phyloP scores from a whole-genome alignment of 1,284 basidiomycete genomes.

The Cutaneotrichosporon sp. region DNA sequence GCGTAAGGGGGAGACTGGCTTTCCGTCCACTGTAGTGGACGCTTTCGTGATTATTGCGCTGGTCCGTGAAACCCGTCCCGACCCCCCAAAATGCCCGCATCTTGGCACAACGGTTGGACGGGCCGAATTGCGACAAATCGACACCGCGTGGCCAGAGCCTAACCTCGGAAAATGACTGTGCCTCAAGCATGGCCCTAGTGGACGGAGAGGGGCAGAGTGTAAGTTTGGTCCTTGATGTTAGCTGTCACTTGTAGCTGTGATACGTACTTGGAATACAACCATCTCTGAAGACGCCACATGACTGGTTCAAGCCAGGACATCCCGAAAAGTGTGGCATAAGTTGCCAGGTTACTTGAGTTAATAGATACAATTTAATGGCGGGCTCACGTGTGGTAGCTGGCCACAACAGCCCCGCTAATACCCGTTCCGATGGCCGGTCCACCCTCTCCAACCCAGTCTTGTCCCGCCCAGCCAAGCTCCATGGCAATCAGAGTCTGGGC shows the following conservation, averaged over 20 bases:
- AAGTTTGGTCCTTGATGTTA: constrained; percentile 38
- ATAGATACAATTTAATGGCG: constrained; percentile 13
- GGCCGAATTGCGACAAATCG: constrained; percentile 49
- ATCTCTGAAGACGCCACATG: constrained; percentile 47
- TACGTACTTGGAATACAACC: constrained; percentile 41
- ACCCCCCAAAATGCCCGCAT: constrained; percentile 52
- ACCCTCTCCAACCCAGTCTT: constrained; percentile 39
- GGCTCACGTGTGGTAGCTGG: constrained; percentile 52
- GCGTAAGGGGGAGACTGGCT: constrained; percentile 40
- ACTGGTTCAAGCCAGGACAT: constrained; percentile 52
- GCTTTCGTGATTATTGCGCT: constrained; percentile 18
- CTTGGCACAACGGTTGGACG: constrained; percentile 46
- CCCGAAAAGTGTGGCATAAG: constrained; percentile 55
- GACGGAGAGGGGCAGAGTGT: constrained; percentile 55
- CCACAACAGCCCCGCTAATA: constrained; percentile 51
- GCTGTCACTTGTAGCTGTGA: constrained; percentile 19
- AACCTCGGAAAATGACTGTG: constrained; percentile 51
- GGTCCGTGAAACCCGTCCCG: constrained; percentile 16
- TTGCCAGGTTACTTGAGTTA: constrained; percentile 47
- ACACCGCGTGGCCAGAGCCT: constrained; percentile 55
- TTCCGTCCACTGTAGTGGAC: constrained; percentile 43
- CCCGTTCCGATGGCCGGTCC: constrained; percentile 44
- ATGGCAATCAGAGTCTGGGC: constrained; percentile 49
- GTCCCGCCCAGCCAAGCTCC: constrained; percentile 49
- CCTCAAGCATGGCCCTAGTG: constrained; percentile 51